A percentile compares a stretch with the other conserved stretches of the same genome.
Evolutionary conservation across 371 early-diverging fungal genomes (phyloP).

Genomic region (Lichtheimia corymbifera): DNA sequence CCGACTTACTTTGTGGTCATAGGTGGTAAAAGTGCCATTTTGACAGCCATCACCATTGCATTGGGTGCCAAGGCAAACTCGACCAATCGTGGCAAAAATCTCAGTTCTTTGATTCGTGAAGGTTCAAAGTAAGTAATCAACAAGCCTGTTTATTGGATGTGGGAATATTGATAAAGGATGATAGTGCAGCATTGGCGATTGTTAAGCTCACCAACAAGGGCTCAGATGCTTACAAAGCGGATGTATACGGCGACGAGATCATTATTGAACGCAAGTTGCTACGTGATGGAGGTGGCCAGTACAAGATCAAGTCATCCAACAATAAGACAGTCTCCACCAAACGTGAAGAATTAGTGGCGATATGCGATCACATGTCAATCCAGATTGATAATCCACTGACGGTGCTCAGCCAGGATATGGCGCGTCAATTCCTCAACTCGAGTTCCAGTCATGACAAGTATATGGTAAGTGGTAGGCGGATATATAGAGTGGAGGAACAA

Average conservation of each 20-base stretch:
- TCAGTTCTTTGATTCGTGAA: slow-evolving; percentile 83
- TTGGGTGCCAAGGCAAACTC: slow-evolving; percentile 88
- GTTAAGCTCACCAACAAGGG: slow-evolving; percentile 85
- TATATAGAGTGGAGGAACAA: background rate
- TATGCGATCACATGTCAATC: slow-evolving; percentile 88
- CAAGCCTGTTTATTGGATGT: background rate
- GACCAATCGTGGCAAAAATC: slow-evolving; percentile 84
- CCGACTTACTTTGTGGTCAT: background rate
- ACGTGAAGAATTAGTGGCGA: slow-evolving; percentile 79
- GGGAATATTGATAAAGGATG: background rate
- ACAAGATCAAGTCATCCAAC: slow-evolving; percentile 71
- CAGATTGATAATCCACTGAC: slow-evolving; percentile 92
- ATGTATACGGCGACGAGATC: slow-evolving; percentile 80
- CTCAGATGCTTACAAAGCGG: slow-evolving; percentile 76
- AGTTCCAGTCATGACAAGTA: slow-evolving; percentile 86
- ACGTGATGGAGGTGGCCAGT: slow-evolving; percentile 68
- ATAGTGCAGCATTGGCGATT: slow-evolving; percentile 63
- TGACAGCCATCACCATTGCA: slow-evolving; percentile 88
- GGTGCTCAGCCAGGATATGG: slow-evolving; percentile 91
- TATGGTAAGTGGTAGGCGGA: slow-evolving; percentile 34
- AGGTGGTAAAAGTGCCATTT: slow-evolving; percentile 94
- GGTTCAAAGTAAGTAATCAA: slow-evolving; percentile 61
- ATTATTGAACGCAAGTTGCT: slow-evolving; percentile 80
- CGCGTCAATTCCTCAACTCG: slow-evolving; percentile 85
- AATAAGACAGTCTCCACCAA: slow-evolving; percentile 69